Evolutionary conservation across 2,329 filamentous ascomycete genomes (phyloP), one percentile per base, ranked within the genome.

Genomic region (Ophidiomyces ophidiicola): DNA sequence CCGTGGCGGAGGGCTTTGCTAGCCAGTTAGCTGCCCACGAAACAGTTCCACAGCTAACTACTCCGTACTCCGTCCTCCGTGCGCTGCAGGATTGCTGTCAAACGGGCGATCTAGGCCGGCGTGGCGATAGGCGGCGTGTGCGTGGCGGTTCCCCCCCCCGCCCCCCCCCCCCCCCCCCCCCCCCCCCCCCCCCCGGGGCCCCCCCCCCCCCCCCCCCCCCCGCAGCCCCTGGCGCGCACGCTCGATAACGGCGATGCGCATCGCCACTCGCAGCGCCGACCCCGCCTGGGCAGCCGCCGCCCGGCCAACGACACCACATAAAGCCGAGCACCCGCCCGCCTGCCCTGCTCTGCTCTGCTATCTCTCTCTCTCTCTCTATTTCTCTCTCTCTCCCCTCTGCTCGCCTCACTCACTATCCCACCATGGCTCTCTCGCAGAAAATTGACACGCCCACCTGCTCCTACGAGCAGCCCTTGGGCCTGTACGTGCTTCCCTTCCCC

Each of bases 381-480:
- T 20, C 19, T 31, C 17, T 23, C 10, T 11, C 10, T 37, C 32
- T 19, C n/a, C 18, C 17, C 26, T 8, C 19, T 24, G 17, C 24
- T 38, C 21, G 17, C 18, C 17, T 32, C 26, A 23, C 12, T 20
- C 8, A 25, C 30, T 17, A n/a, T 31, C 32, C n/a, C 36, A 56
- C 38, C 46, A 63, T 63, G 61, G 52, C 60, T 47, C 53, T 63
- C 42, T 58, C 51, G 11, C 47, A 53, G 43, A 56, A 58, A 44
- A 61, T 63, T 48, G 51, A 56, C 47, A 62, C 60, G 34, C 59
- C 59, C 34, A 55, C 51, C 44, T 46, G 58, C 50, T 59, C 58
- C 42, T 63, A 62, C 39, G 61, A 63, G 44, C 61, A 63, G 51
- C 61, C 61, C 7, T 50, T 58, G 10, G 61, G 61, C 47, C 48